Base-by-base conservation (phyloP, 257 asterid species). In the Penstemon eatonii region DNA sequence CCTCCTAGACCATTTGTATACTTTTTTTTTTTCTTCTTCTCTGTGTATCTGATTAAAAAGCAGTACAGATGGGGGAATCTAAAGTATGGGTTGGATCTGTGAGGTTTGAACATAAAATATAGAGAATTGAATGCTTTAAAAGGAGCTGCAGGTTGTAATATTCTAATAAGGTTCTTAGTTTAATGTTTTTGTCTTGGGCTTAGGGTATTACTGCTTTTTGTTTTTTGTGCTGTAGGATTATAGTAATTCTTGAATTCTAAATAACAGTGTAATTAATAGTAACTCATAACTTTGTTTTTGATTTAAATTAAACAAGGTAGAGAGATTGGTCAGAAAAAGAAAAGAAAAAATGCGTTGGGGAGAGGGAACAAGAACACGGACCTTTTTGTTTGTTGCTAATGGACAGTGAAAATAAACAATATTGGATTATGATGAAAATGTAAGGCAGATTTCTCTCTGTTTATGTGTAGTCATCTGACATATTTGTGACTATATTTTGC, bases 81-180 rank as follows among this genome's bases (percentile, higher is more conserved):
- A 69, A 70, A 65, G 72, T 69, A 67, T 83, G 83, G 78, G 84
- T 79, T 86, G 89, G 96, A 88, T 86, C 88, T 83, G 60, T 51
- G 82, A 82, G 78, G 82, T 65, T 85, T 84, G 82, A 80, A 83
- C 81, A 81, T 83, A 80, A 75, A 89, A 70, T 75, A 81, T 65
- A 19, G n/a, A 37, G 60, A 56, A n/a, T 41, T 75, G 68, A 80
- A 76, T 77, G 85, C 85, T 78, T 81, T 63, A 79, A 85, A 86
- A 86, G 87, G 82, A 79, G 80, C 74, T 85, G 87, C 86, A 81
- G 88, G 85, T 55, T 61, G 80, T 72, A 76, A 69, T 83, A 73
- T 78, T 80, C 80, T 65, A 78, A 25, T 25, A 25, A 61, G 71
- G 77, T 63, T 66, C 66, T 69, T 82, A 74, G 76, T 80, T 75